These are phyloP conservation scores for Yamadazyma siamensis DNA, from an alignment of 1,139 yeast species.

Conservation along the genomic window DNA sequence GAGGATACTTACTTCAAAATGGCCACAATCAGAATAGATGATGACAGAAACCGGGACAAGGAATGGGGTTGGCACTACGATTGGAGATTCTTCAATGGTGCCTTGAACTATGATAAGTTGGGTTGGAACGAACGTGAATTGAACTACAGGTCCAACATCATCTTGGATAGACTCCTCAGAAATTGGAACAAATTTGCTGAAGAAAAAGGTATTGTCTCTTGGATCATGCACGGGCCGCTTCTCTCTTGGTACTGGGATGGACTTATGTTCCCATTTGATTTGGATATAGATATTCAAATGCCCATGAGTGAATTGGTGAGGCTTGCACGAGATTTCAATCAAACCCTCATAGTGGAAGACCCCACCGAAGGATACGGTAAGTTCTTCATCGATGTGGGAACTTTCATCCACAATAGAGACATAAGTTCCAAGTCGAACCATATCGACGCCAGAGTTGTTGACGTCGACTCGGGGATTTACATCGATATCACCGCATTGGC, in stretches of 20 bases:
- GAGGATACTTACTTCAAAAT: constrained; percentile 33
- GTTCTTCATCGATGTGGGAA: constrained; percentile 31
- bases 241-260: constrained; percentile 47
- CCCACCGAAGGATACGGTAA: constrained; percentile 28
- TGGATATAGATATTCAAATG: constrained; percentile 34
- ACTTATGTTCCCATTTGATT: constrained; percentile 30
- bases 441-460: constrained; percentile 40
- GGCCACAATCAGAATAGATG: constrained; percentile 26
- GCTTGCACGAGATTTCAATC: constrained; percentile 25
- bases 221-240: constrained; percentile 30
- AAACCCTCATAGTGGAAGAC: constrained; percentile 29
- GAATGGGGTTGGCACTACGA: constrained; percentile 41
- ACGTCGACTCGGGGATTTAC: constrained; percentile 38
- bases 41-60: constrained; percentile 20
- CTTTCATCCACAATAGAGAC: constrained; percentile 31
- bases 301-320: constrained; percentile 27
- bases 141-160: constrained; percentile 21
- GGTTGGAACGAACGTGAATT: constrained; percentile 27
- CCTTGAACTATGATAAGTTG: constrained; percentile 23
- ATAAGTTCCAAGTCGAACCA: constrained; percentile 28
- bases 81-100: constrained; percentile 39
- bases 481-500: constrained; percentile 40
- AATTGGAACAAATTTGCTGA: constrained; percentile 31
- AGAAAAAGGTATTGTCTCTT: constrained; percentile 27
- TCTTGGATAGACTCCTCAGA: constrained; percentile 25